Evolutionary conservation across 2,329 filamentous ascomycete genomes (phyloP), one percentile per base, ranked within the genome.

Genomic region (Xylariaceae sp.): DNA sequence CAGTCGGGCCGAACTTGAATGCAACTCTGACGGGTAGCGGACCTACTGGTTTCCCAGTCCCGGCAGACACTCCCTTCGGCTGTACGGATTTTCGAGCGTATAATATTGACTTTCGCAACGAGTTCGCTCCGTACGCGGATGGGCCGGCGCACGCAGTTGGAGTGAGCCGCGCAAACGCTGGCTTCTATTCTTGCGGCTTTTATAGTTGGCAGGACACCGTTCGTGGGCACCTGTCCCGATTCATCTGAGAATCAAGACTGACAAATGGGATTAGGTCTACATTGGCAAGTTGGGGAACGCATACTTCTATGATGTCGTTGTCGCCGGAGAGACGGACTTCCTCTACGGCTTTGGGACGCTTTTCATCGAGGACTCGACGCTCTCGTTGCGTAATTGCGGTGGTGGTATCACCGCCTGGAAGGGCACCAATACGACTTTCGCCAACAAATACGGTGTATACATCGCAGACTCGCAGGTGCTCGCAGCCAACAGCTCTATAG

Each of bases 391-490:
- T 10, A 71, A 68, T 57, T 87, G 83, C 56, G 81, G 82, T 4
- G 84, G 84, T 14, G 84, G 83, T 11, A 80, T 87, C 47, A 85
- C 81, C 0, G 83, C 84, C 0, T 87, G 83, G 84, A 87, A 87
- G 59, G 82, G 71, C 2, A 66, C 78, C 0, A 85, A 86, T 64
- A 86, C 82, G 0, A 85, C 82, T 0, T 85, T 82, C 45, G 62
- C 66, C 5, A 87, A 87, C 67, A 83, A 82, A 58, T 86, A 85
- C 63, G 83, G 84, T 9, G 77, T 82, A 1, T 87, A 87, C 63
- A 76, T 87, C 51, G 73, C 80, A 42, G 71, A 78, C 27, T 80
- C 77, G 0, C 66, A 68, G 2, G 71, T 85, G 4, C 64, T 71
- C 1, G 78, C 80, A 2, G 77, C 79, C 19, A 87, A 87, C 59